Evolutionary conservation across 139 green algal genomes (phyloP), one percentile per base, ranked within the genome.

Genomic region (Haematococcus sp.): DNA sequence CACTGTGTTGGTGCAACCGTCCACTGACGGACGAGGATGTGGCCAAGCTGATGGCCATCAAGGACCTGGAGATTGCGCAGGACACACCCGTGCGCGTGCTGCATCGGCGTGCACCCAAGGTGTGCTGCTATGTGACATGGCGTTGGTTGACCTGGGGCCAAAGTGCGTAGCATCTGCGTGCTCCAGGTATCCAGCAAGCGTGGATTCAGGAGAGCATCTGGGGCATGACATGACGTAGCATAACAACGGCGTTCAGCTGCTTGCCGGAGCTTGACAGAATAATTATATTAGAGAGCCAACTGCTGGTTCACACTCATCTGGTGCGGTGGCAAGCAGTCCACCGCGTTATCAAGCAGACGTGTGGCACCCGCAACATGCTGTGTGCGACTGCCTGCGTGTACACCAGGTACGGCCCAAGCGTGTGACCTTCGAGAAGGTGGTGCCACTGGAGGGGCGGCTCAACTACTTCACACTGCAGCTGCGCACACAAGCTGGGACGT

Each of bases 41-140:
- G 28, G 77, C 75, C 23, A 27, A 27, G 59, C 74, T 96, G 4
- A 80, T 79, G 19, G 70, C 51, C 23, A 68, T 68, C 0, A 59
- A 73, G n/a, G 69, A 86, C 23, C 30, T 95, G 11, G 69, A 81
- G 68, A 28, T 95, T 11, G 15, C 82, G 66, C 94, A 98, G 88
- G 72, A 87, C 35, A 98, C 94, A 4, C 94, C 94, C 3, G 49
- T 93, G n/a, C 74, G 94, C 19, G 93, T 97, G 35, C 80, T 86
- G 54, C 92, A 98, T 76, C 74, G 94, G 28, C 81, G 94, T 19
- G 87, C 93, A 15, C 75, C 89, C 46, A 70, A 95, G 52, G 77
- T 87, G 52, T 20, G 74, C 4, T 1, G 22, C 28, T 27, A 17
- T 23, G 23, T n/a, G n/a, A n/a, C n/a, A n/a, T n/a, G n/a, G n/a